A percentile compares a stretch with the other conserved stretches of the same genome.
Evolutionary conservation across 164 flowering plant species (phyloP).

Genomic region (Chloranthus sessilifolius): DNA sequence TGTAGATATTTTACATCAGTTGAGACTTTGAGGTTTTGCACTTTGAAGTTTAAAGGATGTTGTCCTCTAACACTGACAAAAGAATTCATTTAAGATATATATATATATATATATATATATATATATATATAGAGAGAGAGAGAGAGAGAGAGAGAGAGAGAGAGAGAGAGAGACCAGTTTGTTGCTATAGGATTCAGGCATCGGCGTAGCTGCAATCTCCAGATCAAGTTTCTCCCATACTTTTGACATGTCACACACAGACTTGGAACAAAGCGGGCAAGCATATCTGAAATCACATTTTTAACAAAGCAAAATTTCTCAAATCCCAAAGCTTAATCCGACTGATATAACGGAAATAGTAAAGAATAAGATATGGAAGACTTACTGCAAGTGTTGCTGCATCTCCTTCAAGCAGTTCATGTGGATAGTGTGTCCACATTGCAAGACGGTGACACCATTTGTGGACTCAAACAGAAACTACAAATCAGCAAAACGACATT

Average conservation of each 20-base stretch:
- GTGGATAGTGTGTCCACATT: constrained; percentile 94
- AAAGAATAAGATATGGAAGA: constrained; percentile 1
- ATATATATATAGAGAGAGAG: too few relatives aligned
- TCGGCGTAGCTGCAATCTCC: constrained; percentile 87
- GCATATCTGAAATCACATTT: constrained; percentile 52
- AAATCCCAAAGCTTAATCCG: background rate
- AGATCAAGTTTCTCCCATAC: constrained; percentile 85
- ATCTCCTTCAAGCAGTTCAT: constrained; percentile 78
- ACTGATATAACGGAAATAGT: background rate
- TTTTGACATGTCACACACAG: constrained; percentile 94
- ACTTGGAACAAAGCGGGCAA: constrained; percentile 92
- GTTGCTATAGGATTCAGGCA: constrained; percentile 75
- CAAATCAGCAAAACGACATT: constrained; percentile 6
- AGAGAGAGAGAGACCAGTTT: constrained; percentile 42
- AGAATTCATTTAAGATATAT: too few relatives aligned
- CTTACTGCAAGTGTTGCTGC: constrained; percentile 87
- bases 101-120: too few relatives aligned
- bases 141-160: constrained; percentile 3
- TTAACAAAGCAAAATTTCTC: background rate
- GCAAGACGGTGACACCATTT: constrained; percentile 57
- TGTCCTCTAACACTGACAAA: too few relatives aligned
- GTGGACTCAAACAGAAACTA: constrained; percentile 85
- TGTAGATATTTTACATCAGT: too few relatives aligned
- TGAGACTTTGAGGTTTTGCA: too few relatives aligned
- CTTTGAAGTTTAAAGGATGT: too few relatives aligned